Conservation (phyloP, 1,139 yeast genomes). For the Suhomyces chickasaworum region DNA sequence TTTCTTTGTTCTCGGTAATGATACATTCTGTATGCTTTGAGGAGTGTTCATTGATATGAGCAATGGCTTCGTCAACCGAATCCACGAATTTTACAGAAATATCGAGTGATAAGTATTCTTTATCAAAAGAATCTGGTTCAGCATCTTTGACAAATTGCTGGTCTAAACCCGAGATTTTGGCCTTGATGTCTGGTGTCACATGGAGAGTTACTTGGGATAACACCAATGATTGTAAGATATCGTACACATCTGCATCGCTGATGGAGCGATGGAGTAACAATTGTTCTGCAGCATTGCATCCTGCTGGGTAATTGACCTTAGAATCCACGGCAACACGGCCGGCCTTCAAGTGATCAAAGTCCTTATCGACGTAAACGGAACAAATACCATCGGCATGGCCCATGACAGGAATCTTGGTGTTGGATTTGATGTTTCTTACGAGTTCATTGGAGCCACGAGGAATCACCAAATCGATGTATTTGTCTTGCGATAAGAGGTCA, state of each 20-base stretch:
- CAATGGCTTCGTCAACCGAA: constrained; percentile 67
- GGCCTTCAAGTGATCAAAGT: constrained; percentile 78
- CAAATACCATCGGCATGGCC: constrained; percentile 99
- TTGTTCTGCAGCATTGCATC: constrained; percentile 95
- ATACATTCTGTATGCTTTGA: constrained; percentile 97
- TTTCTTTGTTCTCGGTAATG: constrained; percentile 67
- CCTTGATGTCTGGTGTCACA: constrained; percentile 55
- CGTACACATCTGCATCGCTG: constrained; percentile 39
- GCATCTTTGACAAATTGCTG: constrained; percentile 27
- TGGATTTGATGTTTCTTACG: constrained; percentile 79
- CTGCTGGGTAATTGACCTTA: constrained; percentile 96
- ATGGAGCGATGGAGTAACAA: constrained; percentile 65
- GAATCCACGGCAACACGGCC: constrained; percentile 75
- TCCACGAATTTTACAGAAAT: constrained; percentile 69
- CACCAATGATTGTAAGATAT: constrained; percentile 50
- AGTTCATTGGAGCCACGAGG: constrained; percentile 96
- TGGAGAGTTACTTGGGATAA: constrained; percentile 76
- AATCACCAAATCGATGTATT: constrained; percentile 88
- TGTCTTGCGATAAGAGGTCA: constrained; percentile 80
- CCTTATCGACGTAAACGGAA: constrained; percentile 76
- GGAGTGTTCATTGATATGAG: constrained; percentile 85
- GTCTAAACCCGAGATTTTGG: constrained; percentile 17
- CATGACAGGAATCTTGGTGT: constrained; percentile 92
- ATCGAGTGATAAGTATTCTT: constrained; percentile 81
- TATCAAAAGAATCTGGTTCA: constrained; percentile 61